These are phyloP conservation scores for Deuterostichococcus epilithicus DNA, from an alignment of 139 green algal species.

Conservation along the genomic window DNA sequence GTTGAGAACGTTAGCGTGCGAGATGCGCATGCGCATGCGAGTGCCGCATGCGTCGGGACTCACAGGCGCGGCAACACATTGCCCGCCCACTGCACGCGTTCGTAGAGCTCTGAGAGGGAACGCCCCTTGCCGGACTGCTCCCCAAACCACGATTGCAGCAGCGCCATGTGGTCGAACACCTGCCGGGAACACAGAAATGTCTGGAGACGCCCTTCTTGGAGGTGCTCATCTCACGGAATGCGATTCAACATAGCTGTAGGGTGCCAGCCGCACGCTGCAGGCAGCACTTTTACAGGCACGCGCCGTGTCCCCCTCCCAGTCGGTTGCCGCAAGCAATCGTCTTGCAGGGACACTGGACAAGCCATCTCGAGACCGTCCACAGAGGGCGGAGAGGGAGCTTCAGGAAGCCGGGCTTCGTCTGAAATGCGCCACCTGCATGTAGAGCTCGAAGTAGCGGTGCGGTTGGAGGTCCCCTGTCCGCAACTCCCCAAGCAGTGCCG, in stretches of 20 bases:
- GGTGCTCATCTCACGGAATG: too few species aligned
- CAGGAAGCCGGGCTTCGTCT: too few species aligned
- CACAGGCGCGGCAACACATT: constrained; percentile 93
- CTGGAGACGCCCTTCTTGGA: background rate
- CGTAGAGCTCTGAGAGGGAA: constrained; percentile 81
- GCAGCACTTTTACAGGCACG: too few species aligned
- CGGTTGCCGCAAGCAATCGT: too few species aligned
- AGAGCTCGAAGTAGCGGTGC: constrained; percentile 98
- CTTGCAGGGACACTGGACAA: too few species aligned
- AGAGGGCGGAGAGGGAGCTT: too few species aligned
- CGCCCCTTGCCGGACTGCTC: constrained; percentile 72
- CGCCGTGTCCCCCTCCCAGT: too few species aligned
- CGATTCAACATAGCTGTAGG: too few species aligned
- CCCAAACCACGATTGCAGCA: constrained; percentile 67
- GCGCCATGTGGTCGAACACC: constrained; percentile 17
- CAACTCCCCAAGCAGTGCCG: constrained; percentile 90
- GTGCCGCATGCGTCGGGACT: constrained; percentile 18
- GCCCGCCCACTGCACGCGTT: constrained; percentile 93
- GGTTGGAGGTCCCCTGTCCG: constrained; percentile 84
- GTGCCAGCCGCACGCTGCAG: too few species aligned
- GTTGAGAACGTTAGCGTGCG: too few species aligned
- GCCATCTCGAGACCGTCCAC: too few species aligned
- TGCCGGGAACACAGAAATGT: constrained; percentile 12
- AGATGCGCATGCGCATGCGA: too few species aligned
- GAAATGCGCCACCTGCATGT: constrained; percentile 65